Percentiles rank a stretch among this genome's conserved stretches.
These are phyloP conservation scores for Ballota nigra DNA, from an alignment of 257 asterid species.

Conservation along the genomic window DNA sequence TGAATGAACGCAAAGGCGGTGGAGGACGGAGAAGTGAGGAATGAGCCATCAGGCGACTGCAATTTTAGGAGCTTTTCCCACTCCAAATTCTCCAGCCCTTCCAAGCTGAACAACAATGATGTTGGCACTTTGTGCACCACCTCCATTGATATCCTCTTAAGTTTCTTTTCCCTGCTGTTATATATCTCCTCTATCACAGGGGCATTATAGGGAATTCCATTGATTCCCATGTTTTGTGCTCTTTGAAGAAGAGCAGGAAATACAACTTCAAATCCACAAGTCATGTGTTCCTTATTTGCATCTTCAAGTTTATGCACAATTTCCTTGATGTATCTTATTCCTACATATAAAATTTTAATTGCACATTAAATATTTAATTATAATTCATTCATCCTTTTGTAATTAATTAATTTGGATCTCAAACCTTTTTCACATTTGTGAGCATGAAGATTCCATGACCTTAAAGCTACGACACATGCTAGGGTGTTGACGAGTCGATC, in stretches of 20 bases:
- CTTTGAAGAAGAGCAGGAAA: not conserved
- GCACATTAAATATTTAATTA: too few relatives aligned
- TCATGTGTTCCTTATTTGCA: not conserved
- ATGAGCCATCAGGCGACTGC: constrained; percentile 44
- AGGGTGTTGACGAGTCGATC: not conserved
- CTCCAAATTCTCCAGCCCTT: constrained; percentile 44
- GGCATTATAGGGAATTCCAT: not conserved
- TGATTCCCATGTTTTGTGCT: not conserved
- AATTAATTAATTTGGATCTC: too few relatives aligned
- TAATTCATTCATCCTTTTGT: too few relatives aligned
- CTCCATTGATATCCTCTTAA: constrained; percentile 41
- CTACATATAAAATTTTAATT: not conserved
- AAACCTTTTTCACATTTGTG: not conserved
- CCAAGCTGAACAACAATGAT: constrained; percentile 42
- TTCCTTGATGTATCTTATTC: not conserved
- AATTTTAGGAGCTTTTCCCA: constrained; percentile 54
- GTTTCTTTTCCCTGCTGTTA: not conserved
- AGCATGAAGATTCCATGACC: not conserved
- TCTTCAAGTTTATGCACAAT: not conserved
- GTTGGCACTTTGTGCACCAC: too few relatives aligned
- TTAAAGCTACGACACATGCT: not conserved
- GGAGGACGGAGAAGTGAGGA: constrained; percentile 53
- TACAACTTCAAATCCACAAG: not conserved
- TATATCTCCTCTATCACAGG: not conserved
- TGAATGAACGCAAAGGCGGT: constrained; percentile 58